A percentile compares a stretch with the other conserved stretches of the same genome.
These are phyloP conservation scores for Yarrowia sp. DNA, from an alignment of 805 yeast genomes.

Conservation along the genomic window DNA sequence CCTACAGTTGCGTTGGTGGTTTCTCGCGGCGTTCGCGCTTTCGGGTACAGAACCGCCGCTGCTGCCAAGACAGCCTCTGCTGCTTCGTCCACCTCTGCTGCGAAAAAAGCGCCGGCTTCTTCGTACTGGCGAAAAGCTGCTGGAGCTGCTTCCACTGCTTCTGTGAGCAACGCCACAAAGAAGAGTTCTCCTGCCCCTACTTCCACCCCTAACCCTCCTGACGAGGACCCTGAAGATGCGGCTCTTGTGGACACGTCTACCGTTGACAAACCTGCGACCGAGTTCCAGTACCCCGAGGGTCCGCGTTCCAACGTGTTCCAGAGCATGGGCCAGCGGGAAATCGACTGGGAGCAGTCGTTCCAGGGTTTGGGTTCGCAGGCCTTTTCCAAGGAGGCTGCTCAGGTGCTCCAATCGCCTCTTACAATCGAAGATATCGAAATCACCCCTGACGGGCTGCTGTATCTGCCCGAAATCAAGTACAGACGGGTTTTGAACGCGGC, in stretches of 20 bases:
- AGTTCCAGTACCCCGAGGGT: slow-evolving; percentile 11
- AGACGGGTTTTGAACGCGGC: slow-evolving; percentile 87
- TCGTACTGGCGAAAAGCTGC: slow-evolving; percentile 33
- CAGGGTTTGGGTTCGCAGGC: slow-evolving; percentile 85
- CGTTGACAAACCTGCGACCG: not conserved
- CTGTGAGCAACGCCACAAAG: slow-evolving; percentile 19
- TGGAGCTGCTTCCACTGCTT: slow-evolving; percentile 14
- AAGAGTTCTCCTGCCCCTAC: not conserved
- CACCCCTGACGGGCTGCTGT: slow-evolving; percentile 92
- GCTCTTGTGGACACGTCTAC: slow-evolving; percentile 8
- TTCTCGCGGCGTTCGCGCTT: not conserved
- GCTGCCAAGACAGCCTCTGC: slow-evolving; percentile 10
- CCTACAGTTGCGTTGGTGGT: not conserved
- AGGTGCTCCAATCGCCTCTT: slow-evolving; percentile 67
- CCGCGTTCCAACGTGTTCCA: slow-evolving; percentile 6
- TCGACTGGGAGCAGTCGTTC: slow-evolving; percentile 84
- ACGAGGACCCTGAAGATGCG: not conserved
- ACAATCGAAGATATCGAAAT: slow-evolving; percentile 81
- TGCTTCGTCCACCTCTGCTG: not conserved
- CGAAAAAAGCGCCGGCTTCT: slow-evolving; percentile 16
- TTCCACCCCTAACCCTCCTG: not conserved
- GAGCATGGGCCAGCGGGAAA: slow-evolving; percentile 44
- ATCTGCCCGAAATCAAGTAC: slow-evolving; percentile 94
- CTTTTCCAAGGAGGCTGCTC: slow-evolving; percentile 66
- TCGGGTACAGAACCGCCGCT: slow-evolving; percentile 17